phyloP scores from a whole-genome alignment of 495 filamentous ascomycete genomes.

The Xylaria nigripes region DNA sequence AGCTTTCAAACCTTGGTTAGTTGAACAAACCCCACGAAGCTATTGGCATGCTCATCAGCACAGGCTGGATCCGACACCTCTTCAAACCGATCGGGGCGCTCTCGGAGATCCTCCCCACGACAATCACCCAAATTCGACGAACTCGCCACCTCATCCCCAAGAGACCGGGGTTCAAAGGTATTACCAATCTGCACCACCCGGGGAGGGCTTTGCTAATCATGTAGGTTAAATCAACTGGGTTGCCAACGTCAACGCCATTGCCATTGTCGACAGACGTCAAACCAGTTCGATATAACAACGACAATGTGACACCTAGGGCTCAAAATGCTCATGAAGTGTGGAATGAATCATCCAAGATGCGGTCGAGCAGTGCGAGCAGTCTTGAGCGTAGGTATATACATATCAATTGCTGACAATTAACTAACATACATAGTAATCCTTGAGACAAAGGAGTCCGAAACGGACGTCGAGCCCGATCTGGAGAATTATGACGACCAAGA shows the following conservation, averaged over 20 bases:
- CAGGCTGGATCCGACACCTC: conserved; percentile 4
- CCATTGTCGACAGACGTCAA: conserved; percentile 62
- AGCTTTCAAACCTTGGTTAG: conserved; percentile 72
- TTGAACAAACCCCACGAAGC: neutral
- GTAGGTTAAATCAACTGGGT: conserved; percentile 34
- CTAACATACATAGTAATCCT: conserved; percentile 38
- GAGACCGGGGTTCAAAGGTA: conserved; percentile 32
- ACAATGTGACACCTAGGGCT: conserved; percentile 70
- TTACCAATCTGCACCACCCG: conserved; percentile 2
- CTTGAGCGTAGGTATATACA: conserved; percentile 56
- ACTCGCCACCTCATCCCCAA: conserved; percentile 20
- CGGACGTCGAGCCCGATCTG: conserved; percentile 25
- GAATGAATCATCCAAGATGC: conserved; percentile 34
- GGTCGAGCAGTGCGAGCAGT: conserved; percentile 50
- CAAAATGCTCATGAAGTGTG: conserved; percentile 65
- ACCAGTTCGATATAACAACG: conserved; percentile 52
- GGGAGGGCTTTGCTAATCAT: conserved; percentile 15
- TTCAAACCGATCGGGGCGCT: conserved; percentile 28
- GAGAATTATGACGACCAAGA: conserved; percentile 32
- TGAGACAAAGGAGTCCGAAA: conserved; percentile 35
- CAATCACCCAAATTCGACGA: conserved; percentile 17
- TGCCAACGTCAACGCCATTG: conserved; percentile 51
- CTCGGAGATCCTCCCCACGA: conserved; percentile 22
- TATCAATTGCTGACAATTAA: neutral
- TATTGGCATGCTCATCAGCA: neutral